Evolutionary conservation across 2,329 filamentous ascomycete genomes (phyloP), one percentile per base, ranked within the genome.

Genomic region (Aspergillus ibericus): DNA sequence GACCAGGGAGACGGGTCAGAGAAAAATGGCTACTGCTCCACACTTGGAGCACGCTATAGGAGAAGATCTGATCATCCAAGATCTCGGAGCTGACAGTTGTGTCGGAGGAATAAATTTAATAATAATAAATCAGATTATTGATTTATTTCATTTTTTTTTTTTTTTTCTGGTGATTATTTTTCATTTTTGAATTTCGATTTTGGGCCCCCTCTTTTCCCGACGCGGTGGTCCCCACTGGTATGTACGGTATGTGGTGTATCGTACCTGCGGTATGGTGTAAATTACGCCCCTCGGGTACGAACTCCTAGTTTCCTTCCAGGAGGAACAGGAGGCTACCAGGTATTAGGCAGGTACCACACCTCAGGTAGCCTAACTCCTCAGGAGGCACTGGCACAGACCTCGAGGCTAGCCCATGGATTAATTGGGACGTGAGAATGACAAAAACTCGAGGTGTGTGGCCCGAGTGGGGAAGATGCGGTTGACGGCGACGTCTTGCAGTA

Each of bases 31-130:
- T 66, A 61, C 67, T 60, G 64, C 65, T 68, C 66, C 64, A 67
- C 66, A 69, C 64, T 56, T 60, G 48, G 58, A 66, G 68, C 70
- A 71, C 69, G 68, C 70, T 72, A 73, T 72, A 68, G 64, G 65
- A 70, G 70, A 72, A 73, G 71, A 73, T 73, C 71, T 68, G 71
- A 73, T 70, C 71, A 73, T 70, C 71, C 70, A 73, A 73, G 71
- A 74, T 74, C 71, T 74, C 68, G 69, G 70, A 74, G 71, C 70
- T 74, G 71, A 74, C 71, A 73, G 63, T 66, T 64, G 61, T 64
- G 61, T 67, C 65, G 63, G 65, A 67, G 63, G 63, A 66, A 66
- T 66, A 62, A 57, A 60, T 61, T 29, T 42, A 61, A 63, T 58
- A 57, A 60, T 53, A 53, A 58, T 55, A 47, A 60, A 46, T 36